Conservation (phyloP, 2,329 filamentous ascomycete genomes). For the Colletotrichum chlorophyti region DNA sequence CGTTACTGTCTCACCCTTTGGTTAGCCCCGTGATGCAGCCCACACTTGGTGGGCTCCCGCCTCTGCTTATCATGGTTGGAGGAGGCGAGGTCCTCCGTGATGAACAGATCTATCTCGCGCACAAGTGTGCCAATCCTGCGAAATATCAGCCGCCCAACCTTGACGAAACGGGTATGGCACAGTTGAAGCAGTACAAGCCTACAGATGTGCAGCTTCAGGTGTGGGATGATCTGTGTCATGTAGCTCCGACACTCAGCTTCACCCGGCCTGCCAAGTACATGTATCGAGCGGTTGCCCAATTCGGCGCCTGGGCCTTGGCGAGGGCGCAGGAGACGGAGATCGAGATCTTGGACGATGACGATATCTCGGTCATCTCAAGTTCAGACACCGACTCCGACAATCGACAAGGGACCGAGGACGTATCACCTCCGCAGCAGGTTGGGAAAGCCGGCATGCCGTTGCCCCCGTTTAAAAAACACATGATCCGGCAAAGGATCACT, state of each 20-base stretch:
- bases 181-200: constrained; percentile 73
- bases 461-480: constrained; percentile 80
- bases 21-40: constrained; percentile 90
- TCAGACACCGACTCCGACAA: constrained; percentile 53
- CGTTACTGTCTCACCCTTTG: constrained; percentile 83
- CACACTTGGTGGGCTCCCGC: constrained; percentile 87
- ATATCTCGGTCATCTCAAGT: constrained; percentile 75
- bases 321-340: constrained; percentile 81
- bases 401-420: constrained; percentile 33
- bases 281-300: constrained; percentile 91
- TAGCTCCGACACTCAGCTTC: constrained; percentile 91
- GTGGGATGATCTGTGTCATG: constrained; percentile 95
- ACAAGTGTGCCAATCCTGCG: constrained; percentile 87
- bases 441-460: constrained; percentile 88
- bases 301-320: constrained; percentile 89
- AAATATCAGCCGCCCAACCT: constrained; percentile 77
- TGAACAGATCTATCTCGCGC: constrained; percentile 93
- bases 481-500: constrained; percentile 90
- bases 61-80: constrained; percentile 84
- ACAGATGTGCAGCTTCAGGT: constrained; percentile 95
- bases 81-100: constrained; percentile 90
- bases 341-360: constrained; percentile 81
- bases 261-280: constrained; percentile 96
- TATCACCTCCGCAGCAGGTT: constrained; percentile 51
- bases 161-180: constrained; percentile 65